Evolutionary conservation across 1,284 basidiomycete species (phyloP).

Genomic region (Ceratobasidium sp.): DNA sequence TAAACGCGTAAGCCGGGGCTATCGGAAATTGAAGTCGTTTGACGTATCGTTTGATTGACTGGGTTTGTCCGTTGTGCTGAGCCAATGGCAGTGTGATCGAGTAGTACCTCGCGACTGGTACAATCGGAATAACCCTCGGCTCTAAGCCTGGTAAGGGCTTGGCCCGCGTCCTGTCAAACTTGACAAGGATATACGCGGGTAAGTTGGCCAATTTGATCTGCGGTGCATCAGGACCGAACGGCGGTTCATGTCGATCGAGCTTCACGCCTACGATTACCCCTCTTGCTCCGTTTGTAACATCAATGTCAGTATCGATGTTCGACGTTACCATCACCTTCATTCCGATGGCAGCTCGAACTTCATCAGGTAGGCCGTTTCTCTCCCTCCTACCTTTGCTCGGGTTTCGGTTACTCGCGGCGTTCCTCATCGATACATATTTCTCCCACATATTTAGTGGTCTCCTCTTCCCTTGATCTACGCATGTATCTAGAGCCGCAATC

Average conservation of each 20-base stretch:
- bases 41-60: conserved; percentile 31
- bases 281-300: conserved; percentile 37
- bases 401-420: conserved; percentile 10
- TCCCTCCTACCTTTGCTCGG: conserved; percentile 11
- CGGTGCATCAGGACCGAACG: neutral
- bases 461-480: conserved; percentile 43
- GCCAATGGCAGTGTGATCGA: neutral
- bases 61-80: conserved; percentile 13
- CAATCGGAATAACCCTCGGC: conserved; percentile 37
- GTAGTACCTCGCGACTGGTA: conserved; percentile 45
- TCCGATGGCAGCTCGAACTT: neutral
- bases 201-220: neutral
- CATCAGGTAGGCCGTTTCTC: conserved; percentile 21
- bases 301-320: conserved; percentile 37
- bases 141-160: conserved; percentile 24
- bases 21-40: conserved; percentile 42
- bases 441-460: conserved; percentile 48
- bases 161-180: conserved; percentile 29
- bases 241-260: conserved; percentile 27
- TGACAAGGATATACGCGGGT: conserved; percentile 36
- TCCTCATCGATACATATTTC: conserved; percentile 1
- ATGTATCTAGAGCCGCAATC: conserved; percentile 47
- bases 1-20: conserved; percentile 45
- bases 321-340: conserved; percentile 42
- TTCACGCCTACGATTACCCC: conserved; percentile 42